Conservation (phyloP, 83 land plant species). For the Diphasiastrum complanatum region DNA sequence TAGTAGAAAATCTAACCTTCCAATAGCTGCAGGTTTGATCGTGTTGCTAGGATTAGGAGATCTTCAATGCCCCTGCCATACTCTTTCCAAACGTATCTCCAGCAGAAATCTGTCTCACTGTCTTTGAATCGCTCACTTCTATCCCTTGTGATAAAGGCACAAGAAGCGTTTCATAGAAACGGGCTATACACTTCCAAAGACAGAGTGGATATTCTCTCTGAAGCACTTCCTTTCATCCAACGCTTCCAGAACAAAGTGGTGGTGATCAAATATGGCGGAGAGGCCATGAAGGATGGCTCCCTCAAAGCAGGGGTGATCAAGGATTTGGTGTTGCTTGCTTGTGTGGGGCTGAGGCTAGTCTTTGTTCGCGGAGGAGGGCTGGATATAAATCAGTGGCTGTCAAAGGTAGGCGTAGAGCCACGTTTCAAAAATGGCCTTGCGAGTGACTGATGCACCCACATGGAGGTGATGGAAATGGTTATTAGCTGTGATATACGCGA, state of each 20-base stretch:
- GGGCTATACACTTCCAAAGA: slow-evolving; percentile 20
- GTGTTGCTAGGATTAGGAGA: too few relatives aligned
- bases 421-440: slow-evolving; percentile 67
- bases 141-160: too few relatives aligned
- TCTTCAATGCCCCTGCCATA: too few relatives aligned
- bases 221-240: slow-evolving; percentile 91
- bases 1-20: too few relatives aligned
- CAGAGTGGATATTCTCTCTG: slow-evolving; percentile 78
- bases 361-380: slow-evolving; percentile 96
- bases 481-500: too few relatives aligned
- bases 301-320: slow-evolving; percentile 76
- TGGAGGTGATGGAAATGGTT: slow-evolving; percentile 94
- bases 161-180: background rate
- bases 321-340: slow-evolving; percentile 79
- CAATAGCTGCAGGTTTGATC: too few relatives aligned
- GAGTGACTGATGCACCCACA: slow-evolving; percentile 74
- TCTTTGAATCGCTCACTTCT: too few relatives aligned
- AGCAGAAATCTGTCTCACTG: too few relatives aligned
- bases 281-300: slow-evolving; percentile 70
- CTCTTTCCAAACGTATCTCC: too few relatives aligned
- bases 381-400: slow-evolving; percentile 74
- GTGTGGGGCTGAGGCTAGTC: slow-evolving; percentile 80
- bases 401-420: slow-evolving; percentile 51
- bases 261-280: slow-evolving; percentile 94
- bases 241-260: slow-evolving; percentile 82